A percentile compares a stretch with the other conserved stretches of the same genome.
phyloP scores from a whole-genome alignment of 2,329 filamentous ascomycete genomes.

The Immersiporthe knoxdaviesiana region DNA sequence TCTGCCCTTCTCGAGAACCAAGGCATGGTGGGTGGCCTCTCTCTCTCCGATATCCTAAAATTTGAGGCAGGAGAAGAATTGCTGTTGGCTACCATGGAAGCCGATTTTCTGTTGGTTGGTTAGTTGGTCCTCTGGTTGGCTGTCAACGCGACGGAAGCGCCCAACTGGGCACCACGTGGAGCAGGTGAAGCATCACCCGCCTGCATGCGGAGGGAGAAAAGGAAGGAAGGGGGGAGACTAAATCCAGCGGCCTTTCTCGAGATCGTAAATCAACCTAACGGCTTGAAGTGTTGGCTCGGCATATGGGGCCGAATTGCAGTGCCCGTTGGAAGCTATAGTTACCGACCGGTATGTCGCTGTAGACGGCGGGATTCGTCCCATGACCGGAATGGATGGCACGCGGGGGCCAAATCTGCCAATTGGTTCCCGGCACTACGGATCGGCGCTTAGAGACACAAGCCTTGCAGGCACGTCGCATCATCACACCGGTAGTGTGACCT shows the following conservation, averaged over 20 bases:
- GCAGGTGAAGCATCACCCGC: not conserved
- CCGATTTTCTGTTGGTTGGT: not conserved
- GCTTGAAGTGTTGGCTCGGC: not conserved
- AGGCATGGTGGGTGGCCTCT: not conserved
- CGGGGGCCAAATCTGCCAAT: conserved; percentile 2
- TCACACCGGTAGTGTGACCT: conserved; percentile 2
- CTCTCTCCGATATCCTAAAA: no score
- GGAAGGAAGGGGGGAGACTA: not conserved
- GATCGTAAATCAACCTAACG: not conserved
- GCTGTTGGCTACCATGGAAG: not conserved
- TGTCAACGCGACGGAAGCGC: conserved; percentile 23
- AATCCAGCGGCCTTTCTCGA: not conserved
- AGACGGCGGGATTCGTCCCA: not conserved
- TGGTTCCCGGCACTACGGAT: conserved; percentile 4
- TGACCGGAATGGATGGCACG: not conserved
- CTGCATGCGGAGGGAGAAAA: not conserved
- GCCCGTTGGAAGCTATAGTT: not conserved
- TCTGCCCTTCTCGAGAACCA: not conserved
- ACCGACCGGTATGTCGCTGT: not conserved
- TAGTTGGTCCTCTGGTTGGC: conserved; percentile 6
- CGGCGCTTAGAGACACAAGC: not conserved
- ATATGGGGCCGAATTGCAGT: conserved; percentile 8
- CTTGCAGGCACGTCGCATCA: not conserved
- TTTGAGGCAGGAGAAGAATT: not conserved
- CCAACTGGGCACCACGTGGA: conserved; percentile 5